A percentile compares a stretch with the other conserved stretches of the same genome.
These are phyloP conservation scores for Penicillium antarcticum DNA, from an alignment of 495 filamentous ascomycete genomes.

Conservation along the genomic window DNA sequence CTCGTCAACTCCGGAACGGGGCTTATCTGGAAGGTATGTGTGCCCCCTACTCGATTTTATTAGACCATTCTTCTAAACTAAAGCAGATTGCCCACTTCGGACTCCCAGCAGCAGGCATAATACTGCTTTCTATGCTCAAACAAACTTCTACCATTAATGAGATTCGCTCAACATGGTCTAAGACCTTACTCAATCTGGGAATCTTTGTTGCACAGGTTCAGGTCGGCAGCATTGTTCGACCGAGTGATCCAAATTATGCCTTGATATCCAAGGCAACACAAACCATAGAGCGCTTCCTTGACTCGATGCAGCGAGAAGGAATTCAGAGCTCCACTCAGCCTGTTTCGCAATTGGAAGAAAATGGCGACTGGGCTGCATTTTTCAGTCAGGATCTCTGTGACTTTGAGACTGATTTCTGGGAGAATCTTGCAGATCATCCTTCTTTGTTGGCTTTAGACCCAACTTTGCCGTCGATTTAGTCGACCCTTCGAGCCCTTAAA, in stretches of 20 bases:
- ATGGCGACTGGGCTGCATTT: slow-evolving; percentile 26
- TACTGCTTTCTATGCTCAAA: slow-evolving; percentile 34
- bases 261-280: slow-evolving; percentile 28
- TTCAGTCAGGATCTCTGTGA: slow-evolving; percentile 32
- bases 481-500: too few species aligned
- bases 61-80: background rate
- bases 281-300: slow-evolving; percentile 30
- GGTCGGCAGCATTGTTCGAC: slow-evolving; percentile 30
- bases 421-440: slow-evolving; percentile 31
- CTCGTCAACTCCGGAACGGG: slow-evolving; percentile 37
- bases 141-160: slow-evolving; percentile 11
- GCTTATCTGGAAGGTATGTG: slow-evolving; percentile 37
- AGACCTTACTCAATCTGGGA: slow-evolving; percentile 30
- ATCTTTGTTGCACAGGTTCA: slow-evolving; percentile 40
- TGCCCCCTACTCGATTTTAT: too few species aligned
- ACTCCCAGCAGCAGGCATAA: slow-evolving; percentile 38
- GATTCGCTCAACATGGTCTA: slow-evolving; percentile 19
- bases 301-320: slow-evolving; percentile 25
- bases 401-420: slow-evolving; percentile 31
- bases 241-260: slow-evolving; percentile 35
- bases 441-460: slow-evolving; percentile 23
- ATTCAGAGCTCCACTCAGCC: slow-evolving; percentile 2
- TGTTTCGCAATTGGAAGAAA: slow-evolving; percentile 6
- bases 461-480: slow-evolving; percentile 13
- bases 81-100: slow-evolving; percentile 34